Evolutionary conservation across 306 rosid species (phyloP).

Genomic region (Gastrolobium villosum): DNA sequence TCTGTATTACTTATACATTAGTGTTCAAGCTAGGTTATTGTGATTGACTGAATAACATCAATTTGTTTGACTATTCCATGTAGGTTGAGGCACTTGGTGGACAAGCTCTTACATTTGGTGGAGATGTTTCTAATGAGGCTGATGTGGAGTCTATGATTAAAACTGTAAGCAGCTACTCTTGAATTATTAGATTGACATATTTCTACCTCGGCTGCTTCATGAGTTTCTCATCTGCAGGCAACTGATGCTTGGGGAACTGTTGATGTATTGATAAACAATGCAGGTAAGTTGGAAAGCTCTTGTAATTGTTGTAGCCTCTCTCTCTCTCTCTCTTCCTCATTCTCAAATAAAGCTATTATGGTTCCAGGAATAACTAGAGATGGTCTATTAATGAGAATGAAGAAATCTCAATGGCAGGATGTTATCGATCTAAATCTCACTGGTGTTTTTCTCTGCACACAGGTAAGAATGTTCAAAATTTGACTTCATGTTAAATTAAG

Average conservation of each 20-base stretch:
- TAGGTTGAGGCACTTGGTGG: conserved; percentile 91
- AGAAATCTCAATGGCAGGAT: conserved; percentile 92
- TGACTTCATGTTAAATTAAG: conserved; percentile 30
- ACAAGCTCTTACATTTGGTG: conserved; percentile 86
- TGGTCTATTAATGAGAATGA: conserved; percentile 96
- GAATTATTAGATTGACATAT: conserved; percentile 46
- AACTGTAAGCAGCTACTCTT: conserved; percentile 66
- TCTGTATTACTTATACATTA: conserved; percentile 9
- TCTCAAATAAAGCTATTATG: conserved; percentile 41
- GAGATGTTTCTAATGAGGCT: conserved; percentile 91
- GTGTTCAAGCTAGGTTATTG: background rate
- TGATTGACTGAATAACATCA: conserved; percentile 27
- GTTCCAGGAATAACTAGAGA: conserved; percentile 91
- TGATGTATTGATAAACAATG: conserved; percentile 89
- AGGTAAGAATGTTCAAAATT: conserved; percentile 60
- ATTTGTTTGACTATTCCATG: conserved; percentile 45
- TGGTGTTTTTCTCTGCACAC: conserved; percentile 89
- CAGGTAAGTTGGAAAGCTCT: conserved; percentile 62
- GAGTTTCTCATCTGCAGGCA: conserved; percentile 68
- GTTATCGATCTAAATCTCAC: conserved; percentile 97
- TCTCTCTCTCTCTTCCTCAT: background rate
- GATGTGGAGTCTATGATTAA: conserved; percentile 91
- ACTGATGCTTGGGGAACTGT: conserved; percentile 98
- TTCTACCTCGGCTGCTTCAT: conserved; percentile 50
- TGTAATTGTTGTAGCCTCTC: conserved; percentile 30